Base-by-base conservation (phyloP, 352 stramenopile genomes). In the Phytophthora sansomeana region DNA sequence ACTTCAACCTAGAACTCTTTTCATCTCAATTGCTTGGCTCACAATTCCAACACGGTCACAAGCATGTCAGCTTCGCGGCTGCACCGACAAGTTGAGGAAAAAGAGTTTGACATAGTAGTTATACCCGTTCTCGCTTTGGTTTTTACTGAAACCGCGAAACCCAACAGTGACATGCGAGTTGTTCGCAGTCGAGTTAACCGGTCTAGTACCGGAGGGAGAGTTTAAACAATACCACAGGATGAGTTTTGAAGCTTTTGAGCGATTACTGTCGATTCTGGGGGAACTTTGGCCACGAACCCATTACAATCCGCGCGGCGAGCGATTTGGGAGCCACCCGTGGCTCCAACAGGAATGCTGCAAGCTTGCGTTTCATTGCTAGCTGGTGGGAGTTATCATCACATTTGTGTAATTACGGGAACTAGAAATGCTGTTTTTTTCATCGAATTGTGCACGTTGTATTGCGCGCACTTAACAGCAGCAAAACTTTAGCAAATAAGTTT, bases 301-400 rank as follows among this genome's bases (percentile, higher is more conserved):
- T 14, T 63, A 4, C 57, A 66, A 26, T 54, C 48, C 4, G 41
- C 49, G 9, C 19, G 58, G 11, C 39, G 48, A 17, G 48, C 58
- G 7, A 29, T 49, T 14, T 29, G 49, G 7, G 48, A 66, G 32
- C n/a, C 21, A 21, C 48, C 58, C 5, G 29, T 66, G 1, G 53
- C 47, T 21, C 47, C 58, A 14, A 48, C 47, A 6, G 38, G 13
- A 2, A 64, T 64, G 46, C 56, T 64, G 3, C 46, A 58, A 46
- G n/a, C 36, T n/a, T 58, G 46, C 29, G 46, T 58, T 17, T 35
- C 19, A 0, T 58, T 46, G 57, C 38, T 58, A 2, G 35, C 57
- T 16, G 46, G 57, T 32, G 57, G 57, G 4, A 57, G 56, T 21
- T 65, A 65, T n/a, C 35, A 65, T 19, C 46, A 65, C 17, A 58